A percentile compares a stretch with the other conserved stretches of the same genome.
phyloP scores from a whole-genome alignment of 2,329 filamentous ascomycete species.

The Cryphonectria parasitica region DNA sequence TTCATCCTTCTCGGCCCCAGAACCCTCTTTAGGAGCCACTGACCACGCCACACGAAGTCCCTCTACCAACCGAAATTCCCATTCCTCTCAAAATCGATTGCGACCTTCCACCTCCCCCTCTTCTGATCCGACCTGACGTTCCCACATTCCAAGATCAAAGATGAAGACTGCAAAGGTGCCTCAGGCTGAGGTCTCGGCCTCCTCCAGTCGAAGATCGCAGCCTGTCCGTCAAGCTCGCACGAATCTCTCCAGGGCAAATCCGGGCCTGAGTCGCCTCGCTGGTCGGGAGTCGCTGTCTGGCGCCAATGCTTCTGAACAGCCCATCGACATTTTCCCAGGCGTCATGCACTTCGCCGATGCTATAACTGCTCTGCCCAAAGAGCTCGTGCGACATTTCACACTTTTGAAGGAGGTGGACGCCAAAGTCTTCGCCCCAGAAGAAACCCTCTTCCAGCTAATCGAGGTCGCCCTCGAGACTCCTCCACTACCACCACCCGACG shows the following conservation, averaged over 20 bases:
- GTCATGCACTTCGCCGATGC: conserved; percentile 84
- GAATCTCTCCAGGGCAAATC: conserved; percentile 62
- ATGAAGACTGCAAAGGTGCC: conserved; percentile 62
- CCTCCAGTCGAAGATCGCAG: conserved; percentile 63
- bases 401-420: conserved; percentile 97
- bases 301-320: conserved; percentile 54
- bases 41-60: conserved; percentile 11
- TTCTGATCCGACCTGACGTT: conserved; percentile 5
- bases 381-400: conserved; percentile 94
- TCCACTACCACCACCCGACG: conserved; percentile 39
- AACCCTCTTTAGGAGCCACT: conserved; percentile 10
- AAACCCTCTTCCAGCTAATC: conserved; percentile 77
- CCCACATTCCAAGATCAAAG: conserved; percentile 34
- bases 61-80: conserved; percentile 17
- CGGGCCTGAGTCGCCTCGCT: conserved; percentile 49
- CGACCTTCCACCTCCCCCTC: conserved; percentile 12
- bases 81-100: conserved; percentile 11
- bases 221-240: conserved; percentile 68
- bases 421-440: conserved; percentile 88
- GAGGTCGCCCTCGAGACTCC: conserved; percentile 62
- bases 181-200: conserved; percentile 43
- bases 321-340: conserved; percentile 69
- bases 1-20: background rate
- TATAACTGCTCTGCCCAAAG: conserved; percentile 88
- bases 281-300: conserved; percentile 51